Evolutionary conservation across 2,329 filamentous ascomycete genomes (phyloP).

Genomic region (Diaporthe caulivora): DNA sequence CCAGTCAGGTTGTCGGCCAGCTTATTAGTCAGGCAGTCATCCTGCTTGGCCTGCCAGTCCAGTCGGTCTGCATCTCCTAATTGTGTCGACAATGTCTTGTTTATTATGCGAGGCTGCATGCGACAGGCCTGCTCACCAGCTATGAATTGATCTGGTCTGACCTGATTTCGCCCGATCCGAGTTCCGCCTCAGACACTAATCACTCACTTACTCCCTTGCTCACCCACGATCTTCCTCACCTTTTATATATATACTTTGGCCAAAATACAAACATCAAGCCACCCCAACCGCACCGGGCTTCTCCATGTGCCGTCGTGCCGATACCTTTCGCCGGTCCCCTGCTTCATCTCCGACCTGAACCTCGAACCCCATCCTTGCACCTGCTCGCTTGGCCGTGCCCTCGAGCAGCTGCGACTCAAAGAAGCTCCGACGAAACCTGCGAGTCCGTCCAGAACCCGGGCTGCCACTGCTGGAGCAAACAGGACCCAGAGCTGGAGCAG

Average conservation of each 20-base stretch:
- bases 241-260: background rate
- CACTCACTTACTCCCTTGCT: no score
- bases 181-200: background rate
- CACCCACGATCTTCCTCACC: background rate
- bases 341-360: background rate
- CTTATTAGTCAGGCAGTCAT: no score
- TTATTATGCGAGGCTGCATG: background rate
- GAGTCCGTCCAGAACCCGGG: background rate
- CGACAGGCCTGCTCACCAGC: background rate
- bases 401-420: background rate
- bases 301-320: background rate
- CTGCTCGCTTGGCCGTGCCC: no score
- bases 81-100: background rate
- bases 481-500: background rate
- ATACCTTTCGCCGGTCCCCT: constrained; percentile 21
- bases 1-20: no score
- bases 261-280: no score
- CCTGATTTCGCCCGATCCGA: background rate
- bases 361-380: constrained; percentile 11
- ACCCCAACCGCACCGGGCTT: background rate
- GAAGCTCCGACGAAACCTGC: constrained; percentile 15
- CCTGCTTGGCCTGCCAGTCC: no score
- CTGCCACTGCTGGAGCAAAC: background rate
- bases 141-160: background rate
- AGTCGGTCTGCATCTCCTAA: no score